A percentile compares a stretch with the other conserved stretches of the same genome.
phyloP scores from a whole-genome alignment of 2,329 filamentous ascomycete species.

The Orbilia ellipsospora region DNA sequence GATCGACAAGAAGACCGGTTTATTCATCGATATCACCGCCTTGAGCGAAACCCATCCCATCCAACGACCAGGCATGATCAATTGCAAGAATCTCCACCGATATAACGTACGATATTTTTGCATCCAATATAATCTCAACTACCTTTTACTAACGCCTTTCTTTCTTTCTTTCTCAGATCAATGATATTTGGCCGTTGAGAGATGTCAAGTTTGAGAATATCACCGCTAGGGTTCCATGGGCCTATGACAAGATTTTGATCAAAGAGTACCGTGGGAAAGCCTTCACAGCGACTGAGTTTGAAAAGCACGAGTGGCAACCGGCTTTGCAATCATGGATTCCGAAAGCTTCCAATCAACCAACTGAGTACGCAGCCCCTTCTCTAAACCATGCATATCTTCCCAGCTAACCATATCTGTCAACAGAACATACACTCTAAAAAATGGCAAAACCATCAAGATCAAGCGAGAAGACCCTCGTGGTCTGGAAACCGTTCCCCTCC shows the following conservation, averaged over 20 bases:
- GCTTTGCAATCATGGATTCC: conserved; percentile 29
- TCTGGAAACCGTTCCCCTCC: conserved; percentile 36
- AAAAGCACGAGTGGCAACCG: conserved; percentile 62
- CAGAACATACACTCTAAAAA: conserved; percentile 11
- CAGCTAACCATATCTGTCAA: not conserved
- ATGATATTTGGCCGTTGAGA: conserved; percentile 81
- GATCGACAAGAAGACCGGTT: conserved; percentile 79
- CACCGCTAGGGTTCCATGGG: conserved; percentile 75
- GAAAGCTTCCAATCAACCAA: conserved; percentile 12
- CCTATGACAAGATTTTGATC: conserved; percentile 73
- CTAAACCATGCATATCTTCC: too few species aligned
- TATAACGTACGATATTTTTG: conserved; percentile 66
- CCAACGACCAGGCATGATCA: conserved; percentile 73
- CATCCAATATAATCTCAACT: not conserved
- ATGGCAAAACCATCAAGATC: conserved; percentile 31
- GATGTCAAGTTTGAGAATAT: conserved; percentile 80
- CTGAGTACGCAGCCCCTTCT: too few species aligned
- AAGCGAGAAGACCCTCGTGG: conserved; percentile 44
- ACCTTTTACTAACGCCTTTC: not conserved
- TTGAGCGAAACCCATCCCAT: conserved; percentile 74
- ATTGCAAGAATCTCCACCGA: conserved; percentile 81
- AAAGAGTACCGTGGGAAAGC: conserved; percentile 75
- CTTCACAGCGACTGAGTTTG: conserved; percentile 71
- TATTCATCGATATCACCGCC: conserved; percentile 86
- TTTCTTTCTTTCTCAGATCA: conserved; percentile 61